Percentiles rank a stretch among this genome's conserved stretches.
Evolutionary conservation across 2,329 filamentous ascomycete species (phyloP).

Genomic region (Clarireedia paspali): DNA sequence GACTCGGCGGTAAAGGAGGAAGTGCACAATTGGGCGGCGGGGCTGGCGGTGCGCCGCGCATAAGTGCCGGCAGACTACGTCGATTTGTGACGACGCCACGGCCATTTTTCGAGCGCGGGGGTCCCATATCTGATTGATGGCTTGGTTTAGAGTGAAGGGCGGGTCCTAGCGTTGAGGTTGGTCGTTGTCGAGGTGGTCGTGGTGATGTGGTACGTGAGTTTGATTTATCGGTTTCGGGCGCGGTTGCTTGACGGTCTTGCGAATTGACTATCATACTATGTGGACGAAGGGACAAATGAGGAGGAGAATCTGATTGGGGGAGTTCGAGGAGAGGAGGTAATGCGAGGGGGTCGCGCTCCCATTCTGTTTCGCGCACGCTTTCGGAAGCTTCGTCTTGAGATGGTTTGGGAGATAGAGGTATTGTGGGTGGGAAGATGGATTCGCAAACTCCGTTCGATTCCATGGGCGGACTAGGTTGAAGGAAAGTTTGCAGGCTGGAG

Average conservation of each 20-base stretch:
- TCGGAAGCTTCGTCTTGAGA: not conserved
- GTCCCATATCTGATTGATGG: not conserved
- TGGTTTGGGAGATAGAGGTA: not conserved
- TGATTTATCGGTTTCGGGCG: not conserved
- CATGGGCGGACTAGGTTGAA: not conserved
- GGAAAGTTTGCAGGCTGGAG: constrained; percentile 1
- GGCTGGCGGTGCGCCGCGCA: constrained; percentile 26
- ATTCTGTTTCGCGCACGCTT: not conserved
- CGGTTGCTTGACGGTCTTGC: not conserved
- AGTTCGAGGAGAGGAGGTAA: not conserved
- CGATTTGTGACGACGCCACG: constrained; percentile 14
- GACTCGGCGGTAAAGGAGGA: constrained; percentile 24
- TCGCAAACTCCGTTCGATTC: constrained; percentile 4
- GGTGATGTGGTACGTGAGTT: not conserved
- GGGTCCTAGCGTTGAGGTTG: constrained; percentile 1
- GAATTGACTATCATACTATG: not conserved
- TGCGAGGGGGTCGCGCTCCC: not conserved
- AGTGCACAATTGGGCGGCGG: constrained; percentile 28
- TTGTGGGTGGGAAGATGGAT: not conserved
- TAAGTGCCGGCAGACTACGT: constrained; percentile 22
- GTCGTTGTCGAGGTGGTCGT: not conserved
- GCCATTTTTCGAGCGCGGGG: constrained; percentile 4
- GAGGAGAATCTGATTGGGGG: not conserved
- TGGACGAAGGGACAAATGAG: not conserved
- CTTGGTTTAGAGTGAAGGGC: not conserved